A percentile compares a stretch with the other conserved stretches of the same genome.
phyloP scores from a whole-genome alignment of 495 filamentous ascomycete genomes.

The Parathielavia hyrcaniae region DNA sequence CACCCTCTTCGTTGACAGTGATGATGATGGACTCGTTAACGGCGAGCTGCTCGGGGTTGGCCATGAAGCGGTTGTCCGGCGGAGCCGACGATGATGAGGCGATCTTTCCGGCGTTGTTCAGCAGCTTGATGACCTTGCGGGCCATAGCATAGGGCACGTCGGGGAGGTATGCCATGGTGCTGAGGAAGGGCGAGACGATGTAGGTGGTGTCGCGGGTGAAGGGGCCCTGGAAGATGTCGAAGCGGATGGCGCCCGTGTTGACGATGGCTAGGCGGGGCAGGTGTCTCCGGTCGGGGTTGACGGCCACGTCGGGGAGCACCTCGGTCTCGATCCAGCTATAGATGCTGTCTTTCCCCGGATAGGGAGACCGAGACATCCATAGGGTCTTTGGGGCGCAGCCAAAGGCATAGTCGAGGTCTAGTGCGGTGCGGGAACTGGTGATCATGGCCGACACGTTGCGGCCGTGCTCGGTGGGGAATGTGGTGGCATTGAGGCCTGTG shows the following conservation, averaged over 20 bases:
- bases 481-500: constrained; percentile 57
- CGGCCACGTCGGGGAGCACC: constrained; percentile 60
- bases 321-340: constrained; percentile 72
- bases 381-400: constrained; percentile 79
- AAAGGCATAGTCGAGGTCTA: constrained; percentile 65
- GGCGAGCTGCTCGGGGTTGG: constrained; percentile 37
- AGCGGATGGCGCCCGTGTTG: constrained; percentile 87
- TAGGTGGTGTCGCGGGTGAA: constrained; percentile 83
- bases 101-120: constrained; percentile 66
- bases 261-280: constrained; percentile 61
- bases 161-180: constrained; percentile 67
- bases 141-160: constrained; percentile 74
- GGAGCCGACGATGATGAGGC: constrained; percentile 33
- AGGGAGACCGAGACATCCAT: constrained; percentile 72
- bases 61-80: constrained; percentile 34
- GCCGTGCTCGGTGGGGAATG: constrained; percentile 76
- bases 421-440: constrained; percentile 55
- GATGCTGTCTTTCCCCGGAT: constrained; percentile 63
- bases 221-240: constrained; percentile 86
- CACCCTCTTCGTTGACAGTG: constrained; percentile 19
- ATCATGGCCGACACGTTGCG: constrained; percentile 69
- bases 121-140: constrained; percentile 57
- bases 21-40: constrained; percentile 27
- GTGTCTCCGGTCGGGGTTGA: constrained; percentile 32
- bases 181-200: constrained; percentile 83